These are phyloP conservation scores for Priceomyces fermenticarens DNA, from an alignment of 805 yeast species.

Conservation along the genomic window DNA sequence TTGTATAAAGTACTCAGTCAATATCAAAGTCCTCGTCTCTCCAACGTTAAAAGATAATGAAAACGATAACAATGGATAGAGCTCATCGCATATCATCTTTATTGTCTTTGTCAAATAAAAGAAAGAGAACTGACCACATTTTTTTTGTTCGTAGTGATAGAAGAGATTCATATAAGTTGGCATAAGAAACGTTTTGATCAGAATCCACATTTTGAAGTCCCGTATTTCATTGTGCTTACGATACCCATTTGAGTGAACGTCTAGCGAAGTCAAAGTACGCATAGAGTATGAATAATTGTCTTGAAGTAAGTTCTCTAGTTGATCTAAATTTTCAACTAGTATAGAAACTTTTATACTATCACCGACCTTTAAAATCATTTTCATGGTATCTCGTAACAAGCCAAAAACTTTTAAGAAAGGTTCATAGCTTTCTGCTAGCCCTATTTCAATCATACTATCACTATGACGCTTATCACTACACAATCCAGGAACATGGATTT, in stretches of 20 bases:
- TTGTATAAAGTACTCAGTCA: neutral
- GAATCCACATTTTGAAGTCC: neutral
- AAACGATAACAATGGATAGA: neutral
- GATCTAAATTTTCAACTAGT: neutral
- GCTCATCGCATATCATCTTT: neutral
- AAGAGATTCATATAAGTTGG: neutral
- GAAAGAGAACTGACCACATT: neutral
- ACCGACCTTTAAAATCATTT: neutral
- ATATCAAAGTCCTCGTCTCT: neutral
- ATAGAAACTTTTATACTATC: neutral
- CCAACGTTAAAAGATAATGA: neutral
- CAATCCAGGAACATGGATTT: neutral
- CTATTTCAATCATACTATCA: neutral
- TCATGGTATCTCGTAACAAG: neutral
- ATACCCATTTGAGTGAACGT: neutral
- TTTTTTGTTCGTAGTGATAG: neutral
- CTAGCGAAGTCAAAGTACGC: too few relatives aligned
- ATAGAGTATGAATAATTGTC: too few relatives aligned
- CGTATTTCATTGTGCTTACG: neutral
- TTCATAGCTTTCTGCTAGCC: neutral
- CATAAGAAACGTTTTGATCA: neutral
- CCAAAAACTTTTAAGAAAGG: neutral
- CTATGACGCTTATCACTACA: neutral
- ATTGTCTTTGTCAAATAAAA: neutral
- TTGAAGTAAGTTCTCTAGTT: neutral